These are phyloP conservation scores for Aechmea fasciata DNA, from an alignment of 176 grass and related monocot species.

Conservation along the genomic window DNA sequence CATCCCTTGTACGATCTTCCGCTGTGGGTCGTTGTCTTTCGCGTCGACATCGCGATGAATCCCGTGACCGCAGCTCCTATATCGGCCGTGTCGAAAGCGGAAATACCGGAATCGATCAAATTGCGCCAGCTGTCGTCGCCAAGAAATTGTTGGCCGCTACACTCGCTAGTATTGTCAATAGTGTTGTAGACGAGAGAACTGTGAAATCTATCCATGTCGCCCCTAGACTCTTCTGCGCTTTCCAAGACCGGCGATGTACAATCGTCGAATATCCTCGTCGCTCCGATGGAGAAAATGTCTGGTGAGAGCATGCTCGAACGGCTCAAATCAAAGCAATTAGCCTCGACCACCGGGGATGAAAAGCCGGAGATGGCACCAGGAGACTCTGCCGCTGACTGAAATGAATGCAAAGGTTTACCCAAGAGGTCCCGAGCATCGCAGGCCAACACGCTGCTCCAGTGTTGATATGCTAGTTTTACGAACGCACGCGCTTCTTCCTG, in stretches of 20 bases:
- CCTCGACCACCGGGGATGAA: constrained; percentile 15
- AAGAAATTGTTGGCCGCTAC: constrained; percentile 29
- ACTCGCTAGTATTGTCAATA: constrained; percentile 6
- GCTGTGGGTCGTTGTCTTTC: constrained; percentile 24
- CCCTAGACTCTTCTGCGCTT: constrained; percentile 22
- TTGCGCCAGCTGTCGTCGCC: constrained; percentile 21
- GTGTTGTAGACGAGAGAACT: constrained; percentile 42
- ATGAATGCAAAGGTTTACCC: constrained; percentile 13
- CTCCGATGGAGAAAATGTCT: constrained; percentile 46
- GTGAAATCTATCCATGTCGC: constrained; percentile 40
- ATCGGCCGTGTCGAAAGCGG: constrained; percentile 45
- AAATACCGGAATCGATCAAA: constrained; percentile 33
- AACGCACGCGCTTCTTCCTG: constrained; percentile 49
- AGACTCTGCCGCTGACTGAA: constrained; percentile 29
- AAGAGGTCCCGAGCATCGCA: constrained; percentile 39
- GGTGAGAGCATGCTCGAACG: constrained; percentile 36
- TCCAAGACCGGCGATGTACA: constrained; percentile 17
- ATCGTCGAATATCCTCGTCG: constrained; percentile 20
- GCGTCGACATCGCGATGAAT: constrained; percentile 31
- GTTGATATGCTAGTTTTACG: constrained; percentile 63
- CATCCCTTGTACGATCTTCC: constrained; percentile 57
- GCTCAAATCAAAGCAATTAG: constrained; percentile 40
- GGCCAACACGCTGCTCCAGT: constrained; percentile 51
- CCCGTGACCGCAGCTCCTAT: constrained; percentile 48
- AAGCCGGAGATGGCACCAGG: constrained; percentile 34